These are phyloP conservation scores for Davidsoniella australis DNA, from an alignment of 2,329 filamentous ascomycete genomes.

Conservation along the genomic window DNA sequence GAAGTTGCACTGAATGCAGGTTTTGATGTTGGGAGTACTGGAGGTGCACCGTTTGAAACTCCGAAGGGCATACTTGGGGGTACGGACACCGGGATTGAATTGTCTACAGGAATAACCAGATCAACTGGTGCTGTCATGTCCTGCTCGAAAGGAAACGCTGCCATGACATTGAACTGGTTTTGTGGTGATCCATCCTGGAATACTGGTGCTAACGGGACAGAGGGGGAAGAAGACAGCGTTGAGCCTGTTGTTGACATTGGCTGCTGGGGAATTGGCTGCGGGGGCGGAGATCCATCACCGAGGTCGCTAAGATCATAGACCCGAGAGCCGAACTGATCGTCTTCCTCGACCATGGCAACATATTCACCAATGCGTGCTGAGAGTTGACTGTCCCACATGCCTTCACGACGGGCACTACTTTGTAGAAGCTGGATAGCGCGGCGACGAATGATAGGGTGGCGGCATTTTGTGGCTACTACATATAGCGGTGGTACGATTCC, in stretches of 20 bases:
- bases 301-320: conserved; percentile 1
- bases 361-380: conserved; percentile 37
- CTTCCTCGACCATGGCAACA: conserved; percentile 38
- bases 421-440: conserved; percentile 44
- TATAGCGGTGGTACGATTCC: conserved; percentile 49
- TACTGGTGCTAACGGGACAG: not conserved
- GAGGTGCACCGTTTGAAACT: not conserved
- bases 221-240: not conserved
- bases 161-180: too few relatives aligned
- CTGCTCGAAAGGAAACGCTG: too few relatives aligned
- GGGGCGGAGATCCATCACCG: not conserved
- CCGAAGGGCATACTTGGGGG: not conserved
- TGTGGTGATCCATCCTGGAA: too few relatives aligned
- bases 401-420: conserved; percentile 44
- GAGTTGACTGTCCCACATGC: conserved; percentile 51
- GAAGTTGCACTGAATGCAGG: not conserved
- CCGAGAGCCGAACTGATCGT: conserved; percentile 18
- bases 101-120: too few relatives aligned
- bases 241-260: not conserved
- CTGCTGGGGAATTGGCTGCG: not conserved
- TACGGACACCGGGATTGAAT: not conserved
- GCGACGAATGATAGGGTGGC: conserved; percentile 36
- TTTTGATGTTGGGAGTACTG: not conserved
- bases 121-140: too few relatives aligned
- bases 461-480: conserved; percentile 49